Percentiles rank a stretch among this genome's conserved stretches.
phyloP scores from a whole-genome alignment of 495 filamentous ascomycete species.

The Achaetomiella virescens region DNA sequence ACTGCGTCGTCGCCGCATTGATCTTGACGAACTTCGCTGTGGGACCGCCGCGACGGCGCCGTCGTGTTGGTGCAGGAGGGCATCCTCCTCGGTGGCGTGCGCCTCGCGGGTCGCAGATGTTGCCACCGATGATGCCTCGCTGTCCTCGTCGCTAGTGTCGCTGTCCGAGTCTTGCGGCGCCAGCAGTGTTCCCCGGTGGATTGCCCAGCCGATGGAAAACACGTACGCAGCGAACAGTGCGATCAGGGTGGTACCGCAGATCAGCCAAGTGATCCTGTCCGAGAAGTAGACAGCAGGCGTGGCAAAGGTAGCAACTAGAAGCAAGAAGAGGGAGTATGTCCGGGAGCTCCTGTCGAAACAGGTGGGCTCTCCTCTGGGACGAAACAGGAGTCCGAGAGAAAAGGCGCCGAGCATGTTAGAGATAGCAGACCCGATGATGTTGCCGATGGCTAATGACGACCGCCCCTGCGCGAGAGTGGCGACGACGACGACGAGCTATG shows the following conservation, averaged over 20 bases:
- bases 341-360: constrained; percentile 46
- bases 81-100: constrained; percentile 14
- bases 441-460: constrained; percentile 48
- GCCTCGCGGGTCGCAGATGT: constrained; percentile 4
- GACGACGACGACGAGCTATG: constrained; percentile 49
- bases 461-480: constrained; percentile 41
- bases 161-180: constrained; percentile 30
- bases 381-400: constrained; percentile 45
- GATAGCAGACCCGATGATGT: constrained; percentile 50
- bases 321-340: constrained; percentile 40
- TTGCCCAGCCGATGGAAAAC: constrained; percentile 39
- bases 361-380: constrained; percentile 21
- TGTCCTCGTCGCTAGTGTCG: constrained; percentile 30
- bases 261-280: constrained; percentile 21
- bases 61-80: neutral
- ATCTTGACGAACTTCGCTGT: too few relatives aligned
- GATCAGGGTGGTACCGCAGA: constrained; percentile 37
- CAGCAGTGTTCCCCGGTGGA: constrained; percentile 38
- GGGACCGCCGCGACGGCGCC: neutral
- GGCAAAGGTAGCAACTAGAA: constrained; percentile 29
- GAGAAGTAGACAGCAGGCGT: too few relatives aligned
- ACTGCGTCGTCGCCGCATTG: too few relatives aligned
- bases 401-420: constrained; percentile 54
- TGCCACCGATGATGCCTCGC: constrained; percentile 20
- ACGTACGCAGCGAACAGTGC: constrained; percentile 43